phyloP scores from a whole-genome alignment of 768 basidiomycete species.

The Leccinum disarticulatum region DNA sequence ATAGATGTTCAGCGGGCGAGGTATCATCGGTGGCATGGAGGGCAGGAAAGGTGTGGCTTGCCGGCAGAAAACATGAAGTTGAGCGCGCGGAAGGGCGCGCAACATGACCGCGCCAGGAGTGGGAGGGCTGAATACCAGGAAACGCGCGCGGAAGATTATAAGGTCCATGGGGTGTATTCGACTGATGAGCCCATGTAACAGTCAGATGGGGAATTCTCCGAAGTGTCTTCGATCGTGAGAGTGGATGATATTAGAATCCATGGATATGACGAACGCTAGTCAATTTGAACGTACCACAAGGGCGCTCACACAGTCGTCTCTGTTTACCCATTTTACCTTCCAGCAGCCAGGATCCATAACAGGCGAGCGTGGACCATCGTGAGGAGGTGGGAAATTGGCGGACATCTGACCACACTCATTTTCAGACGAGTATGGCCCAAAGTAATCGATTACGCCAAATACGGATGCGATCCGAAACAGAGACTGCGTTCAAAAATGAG shows the following conservation, averaged over 20 bases:
- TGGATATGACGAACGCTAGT: background rate
- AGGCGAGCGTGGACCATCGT: slow-evolving; percentile 52
- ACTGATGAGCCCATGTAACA: slow-evolving; percentile 80
- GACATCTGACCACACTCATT: slow-evolving; percentile 20
- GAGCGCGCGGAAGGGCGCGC: slow-evolving; percentile 8
- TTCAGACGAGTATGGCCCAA: slow-evolving; percentile 35
- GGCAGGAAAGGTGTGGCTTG: slow-evolving; percentile 17
- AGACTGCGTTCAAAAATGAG: slow-evolving; percentile 38
- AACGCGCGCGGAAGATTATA: slow-evolving; percentile 14
- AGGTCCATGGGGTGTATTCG: slow-evolving; percentile 20
- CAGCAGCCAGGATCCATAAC: slow-evolving; percentile 63
- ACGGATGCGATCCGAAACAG: slow-evolving; percentile 50
- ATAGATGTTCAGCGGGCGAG: background rate
- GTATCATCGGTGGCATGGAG: slow-evolving; percentile 6
- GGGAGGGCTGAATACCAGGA: slow-evolving; percentile 4
- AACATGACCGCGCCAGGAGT: slow-evolving; percentile 23
- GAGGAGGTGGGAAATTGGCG: slow-evolving; percentile 44
- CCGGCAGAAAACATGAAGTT: slow-evolving; percentile 15
- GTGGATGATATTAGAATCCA: slow-evolving; percentile 3
- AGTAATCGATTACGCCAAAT: slow-evolving; percentile 67
- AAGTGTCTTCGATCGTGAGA: slow-evolving; percentile 50
- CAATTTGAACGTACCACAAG: slow-evolving; percentile 50
- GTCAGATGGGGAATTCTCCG: slow-evolving; percentile 68
- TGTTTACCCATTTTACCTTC: slow-evolving; percentile 78
- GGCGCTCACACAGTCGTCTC: slow-evolving; percentile 73